Percentiles rank a stretch among this genome's conserved stretches.
Conservation (phyloP, 1,284 basidiomycete genomes). For the Meira nashicola region DNA sequence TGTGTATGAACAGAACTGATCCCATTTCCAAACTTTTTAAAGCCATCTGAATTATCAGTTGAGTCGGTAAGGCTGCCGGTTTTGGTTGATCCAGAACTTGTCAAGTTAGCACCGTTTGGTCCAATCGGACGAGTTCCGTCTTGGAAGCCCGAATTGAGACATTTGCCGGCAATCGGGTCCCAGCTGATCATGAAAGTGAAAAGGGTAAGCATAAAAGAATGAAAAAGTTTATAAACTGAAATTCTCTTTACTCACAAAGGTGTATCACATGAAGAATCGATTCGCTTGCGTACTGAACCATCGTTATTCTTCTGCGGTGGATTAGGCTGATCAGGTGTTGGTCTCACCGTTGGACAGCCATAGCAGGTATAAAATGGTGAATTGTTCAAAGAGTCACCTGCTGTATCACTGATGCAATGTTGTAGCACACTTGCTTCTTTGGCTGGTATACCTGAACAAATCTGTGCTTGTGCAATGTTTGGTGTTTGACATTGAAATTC, state of each 20-base stretch:
- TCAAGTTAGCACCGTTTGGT: slow-evolving; percentile 8
- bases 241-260: slow-evolving; percentile 17
- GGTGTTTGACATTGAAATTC: slow-evolving; percentile 44
- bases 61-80: background rate
- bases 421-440: slow-evolving; percentile 32
- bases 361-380: slow-evolving; percentile 44
- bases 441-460: slow-evolving; percentile 40
- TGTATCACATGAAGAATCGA: slow-evolving; percentile 37
- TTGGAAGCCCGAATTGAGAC: slow-evolving; percentile 32
- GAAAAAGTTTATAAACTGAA: too few species aligned
- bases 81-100: slow-evolving; percentile 5
- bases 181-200: slow-evolving; percentile 15
- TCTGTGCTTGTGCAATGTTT: slow-evolving; percentile 25
- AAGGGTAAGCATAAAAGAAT: too few species aligned
- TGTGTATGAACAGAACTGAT: background rate
- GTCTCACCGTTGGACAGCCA: slow-evolving; percentile 38
- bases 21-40: slow-evolving; percentile 1
- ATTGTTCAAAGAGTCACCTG: slow-evolving; percentile 41
- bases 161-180: slow-evolving; percentile 43
- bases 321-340: slow-evolving; percentile 40
- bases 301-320: slow-evolving; percentile 46
- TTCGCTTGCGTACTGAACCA: slow-evolving; percentile 33
- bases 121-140: slow-evolving; percentile 41
- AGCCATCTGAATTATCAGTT: background rate
- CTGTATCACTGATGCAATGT: slow-evolving; percentile 41